phyloP scores from a whole-genome alignment of 441 rosid genomes.

The Lagerstroemia fauriei region DNA sequence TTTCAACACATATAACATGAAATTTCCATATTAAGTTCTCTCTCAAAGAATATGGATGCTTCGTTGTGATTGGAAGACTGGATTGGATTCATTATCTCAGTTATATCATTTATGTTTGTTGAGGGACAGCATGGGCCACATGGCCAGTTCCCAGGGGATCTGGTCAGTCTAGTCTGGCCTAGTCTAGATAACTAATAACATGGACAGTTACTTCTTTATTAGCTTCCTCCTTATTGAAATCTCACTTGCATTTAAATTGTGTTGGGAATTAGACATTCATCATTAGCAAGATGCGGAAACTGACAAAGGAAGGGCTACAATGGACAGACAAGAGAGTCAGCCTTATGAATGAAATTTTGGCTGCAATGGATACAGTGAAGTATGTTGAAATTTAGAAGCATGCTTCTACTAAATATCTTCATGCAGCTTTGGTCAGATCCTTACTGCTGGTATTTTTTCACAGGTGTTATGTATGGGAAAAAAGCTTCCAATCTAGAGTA shows the following conservation, averaged over 20 bases:
- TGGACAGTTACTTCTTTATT: background rate
- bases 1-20: background rate
- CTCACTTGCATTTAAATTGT: background rate
- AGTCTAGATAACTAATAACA: background rate
- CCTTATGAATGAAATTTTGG: constrained; percentile 96
- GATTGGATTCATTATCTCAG: background rate
- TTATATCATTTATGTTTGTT: no score
- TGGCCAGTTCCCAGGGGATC: background rate
- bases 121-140: background rate
- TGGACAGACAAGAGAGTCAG: constrained; percentile 98
- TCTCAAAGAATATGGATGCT: background rate
- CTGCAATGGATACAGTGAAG: constrained; percentile 99
- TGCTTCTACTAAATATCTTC: constrained; percentile 13
- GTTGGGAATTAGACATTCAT: constrained; percentile 60
- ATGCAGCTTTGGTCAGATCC: background rate
- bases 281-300: constrained; percentile 87
- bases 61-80: background rate
- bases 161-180: background rate
- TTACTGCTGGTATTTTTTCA: constrained; percentile 22
- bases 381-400: constrained; percentile 42
- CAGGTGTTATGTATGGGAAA: constrained; percentile 99
- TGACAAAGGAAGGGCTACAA: constrained; percentile 95
- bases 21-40: background rate
- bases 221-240: background rate
- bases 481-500: constrained; percentile 89